phyloP scores from a whole-genome alignment of 495 filamentous ascomycete genomes.

The Diplogelasinospora grovesii region DNA sequence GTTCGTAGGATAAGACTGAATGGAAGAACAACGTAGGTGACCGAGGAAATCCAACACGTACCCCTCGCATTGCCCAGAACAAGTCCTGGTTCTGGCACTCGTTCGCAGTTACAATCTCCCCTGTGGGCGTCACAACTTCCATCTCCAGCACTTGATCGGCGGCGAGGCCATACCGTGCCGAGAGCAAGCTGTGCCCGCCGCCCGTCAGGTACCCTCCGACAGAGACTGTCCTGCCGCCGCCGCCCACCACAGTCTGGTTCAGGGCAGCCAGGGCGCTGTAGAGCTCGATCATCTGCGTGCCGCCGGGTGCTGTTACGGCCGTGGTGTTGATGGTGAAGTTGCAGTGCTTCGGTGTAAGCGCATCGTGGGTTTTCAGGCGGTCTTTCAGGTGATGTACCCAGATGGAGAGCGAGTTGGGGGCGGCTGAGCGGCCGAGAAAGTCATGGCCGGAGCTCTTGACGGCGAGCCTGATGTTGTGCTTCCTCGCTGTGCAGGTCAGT shows the following conservation, averaged over 20 bases:
- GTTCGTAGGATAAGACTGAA: too few species aligned
- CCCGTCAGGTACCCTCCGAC: constrained; percentile 52
- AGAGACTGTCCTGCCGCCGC: constrained; percentile 20
- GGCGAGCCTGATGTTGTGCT: constrained; percentile 52
- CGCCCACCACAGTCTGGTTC: constrained; percentile 32
- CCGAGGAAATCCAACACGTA: too few species aligned
- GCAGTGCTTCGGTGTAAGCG: constrained; percentile 34
- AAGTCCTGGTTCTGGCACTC: constrained; percentile 53
- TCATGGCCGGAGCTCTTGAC: constrained; percentile 61
- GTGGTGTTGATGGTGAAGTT: constrained; percentile 23
- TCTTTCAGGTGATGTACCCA: constrained; percentile 42
- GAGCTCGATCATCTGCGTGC: constrained; percentile 30
- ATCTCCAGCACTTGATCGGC: constrained; percentile 58
- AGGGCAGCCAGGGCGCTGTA: constrained; percentile 24
- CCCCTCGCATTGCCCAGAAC: constrained; percentile 61
- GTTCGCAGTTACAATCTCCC: constrained; percentile 47
- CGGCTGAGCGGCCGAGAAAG: constrained; percentile 47
- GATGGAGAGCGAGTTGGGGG: constrained; percentile 44
- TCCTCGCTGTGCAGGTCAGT: constrained; percentile 23
- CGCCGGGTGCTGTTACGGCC: constrained; percentile 34
- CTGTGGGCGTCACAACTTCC: constrained; percentile 52
- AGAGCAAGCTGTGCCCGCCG: constrained; percentile 52
- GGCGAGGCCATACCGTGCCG: constrained; percentile 50
- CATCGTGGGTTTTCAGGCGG: constrained; percentile 27
- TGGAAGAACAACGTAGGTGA: too few species aligned